These are phyloP conservation scores for Colletotrichum trifolii DNA, from an alignment of 2,329 filamentous ascomycete genomes.

Conservation along the genomic window DNA sequence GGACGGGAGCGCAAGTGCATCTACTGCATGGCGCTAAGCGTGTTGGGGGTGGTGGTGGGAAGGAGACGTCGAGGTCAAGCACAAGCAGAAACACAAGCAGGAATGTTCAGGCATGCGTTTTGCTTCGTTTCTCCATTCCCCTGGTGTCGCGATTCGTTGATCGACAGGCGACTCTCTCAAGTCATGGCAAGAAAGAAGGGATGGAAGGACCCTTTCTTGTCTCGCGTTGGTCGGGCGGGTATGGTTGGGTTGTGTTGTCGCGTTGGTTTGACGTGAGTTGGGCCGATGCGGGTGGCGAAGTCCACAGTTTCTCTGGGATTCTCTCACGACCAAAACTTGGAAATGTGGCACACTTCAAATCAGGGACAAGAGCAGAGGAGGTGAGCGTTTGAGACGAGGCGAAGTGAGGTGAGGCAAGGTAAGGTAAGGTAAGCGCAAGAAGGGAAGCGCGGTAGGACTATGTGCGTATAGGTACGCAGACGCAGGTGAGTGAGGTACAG, in stretches of 20 bases:
- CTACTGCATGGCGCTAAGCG: constrained; percentile 38
- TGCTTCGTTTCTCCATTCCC: constrained; percentile 36
- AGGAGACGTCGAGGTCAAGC: constrained; percentile 7
- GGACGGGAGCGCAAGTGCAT: constrained; percentile 37
- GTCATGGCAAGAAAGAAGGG: constrained; percentile 22
- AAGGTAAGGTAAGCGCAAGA: constrained; percentile 26
- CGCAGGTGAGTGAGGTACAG: constrained; percentile 12
- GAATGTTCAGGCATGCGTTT: constrained; percentile 36
- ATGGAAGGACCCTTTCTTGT: background rate
- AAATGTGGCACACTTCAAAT: constrained; percentile 12
- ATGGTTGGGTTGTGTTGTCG: constrained; percentile 1
- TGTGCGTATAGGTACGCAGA: constrained; percentile 20
- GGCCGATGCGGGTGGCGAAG: constrained; percentile 31
- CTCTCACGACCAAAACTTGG: constrained; percentile 16
- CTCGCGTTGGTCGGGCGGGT: too few relatives aligned
- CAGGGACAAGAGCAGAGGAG: constrained; percentile 10
- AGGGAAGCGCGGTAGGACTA: constrained; percentile 32
- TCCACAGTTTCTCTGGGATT: constrained; percentile 1
- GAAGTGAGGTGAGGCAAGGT: constrained; percentile 13
- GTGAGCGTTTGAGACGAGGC: constrained; percentile 1
- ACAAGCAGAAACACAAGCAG: constrained; percentile 3
- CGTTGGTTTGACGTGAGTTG: constrained; percentile 10
- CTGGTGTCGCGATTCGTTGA: constrained; percentile 34
- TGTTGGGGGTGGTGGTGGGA: constrained; percentile 6
- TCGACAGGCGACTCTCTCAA: constrained; percentile 33